phyloP scores from a whole-genome alignment of 345 rosid genomes.

The Excoecaria agallocha region DNA sequence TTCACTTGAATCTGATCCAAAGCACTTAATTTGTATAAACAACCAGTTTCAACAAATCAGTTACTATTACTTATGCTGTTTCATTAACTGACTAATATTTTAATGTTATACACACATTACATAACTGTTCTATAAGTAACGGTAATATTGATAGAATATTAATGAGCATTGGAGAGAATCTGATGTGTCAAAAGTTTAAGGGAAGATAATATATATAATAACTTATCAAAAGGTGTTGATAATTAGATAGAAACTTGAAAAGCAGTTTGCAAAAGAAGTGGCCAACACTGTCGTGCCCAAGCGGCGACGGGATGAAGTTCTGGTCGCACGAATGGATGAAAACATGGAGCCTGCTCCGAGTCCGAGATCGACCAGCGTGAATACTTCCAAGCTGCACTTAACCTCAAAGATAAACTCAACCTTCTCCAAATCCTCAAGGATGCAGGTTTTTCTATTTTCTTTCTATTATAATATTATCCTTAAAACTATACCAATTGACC shows the following conservation, averaged over 20 bases:
- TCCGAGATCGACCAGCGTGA: constrained; percentile 64
- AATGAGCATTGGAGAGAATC: too few species aligned
- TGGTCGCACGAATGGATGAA: constrained; percentile 89
- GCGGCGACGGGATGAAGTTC: constrained; percentile 52
- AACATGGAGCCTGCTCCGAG: constrained; percentile 82
- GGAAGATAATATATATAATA: too few species aligned
- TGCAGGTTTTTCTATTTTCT: constrained; percentile 32
- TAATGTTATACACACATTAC: too few species aligned
- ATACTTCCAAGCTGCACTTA: constrained; percentile 60
- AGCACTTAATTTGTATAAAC: too few species aligned
- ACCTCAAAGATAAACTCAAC: constrained; percentile 45
- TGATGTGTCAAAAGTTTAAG: too few species aligned
- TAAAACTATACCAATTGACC: neutral
- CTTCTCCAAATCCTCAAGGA: constrained; percentile 52
- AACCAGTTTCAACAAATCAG: too few species aligned
- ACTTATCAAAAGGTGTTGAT: too few species aligned
- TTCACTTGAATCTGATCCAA: too few species aligned
- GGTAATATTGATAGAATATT: too few species aligned
- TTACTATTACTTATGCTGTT: too few species aligned
- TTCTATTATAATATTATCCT: neutral
- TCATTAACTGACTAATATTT: too few species aligned
- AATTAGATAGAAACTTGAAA: constrained; percentile 37
- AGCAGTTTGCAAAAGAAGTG: constrained; percentile 46
- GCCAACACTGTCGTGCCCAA: constrained; percentile 80
- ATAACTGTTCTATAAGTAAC: too few species aligned